Base-by-base conservation (phyloP, 2,329 filamentous ascomycete species). In the Macroventuria anomochaeta region DNA sequence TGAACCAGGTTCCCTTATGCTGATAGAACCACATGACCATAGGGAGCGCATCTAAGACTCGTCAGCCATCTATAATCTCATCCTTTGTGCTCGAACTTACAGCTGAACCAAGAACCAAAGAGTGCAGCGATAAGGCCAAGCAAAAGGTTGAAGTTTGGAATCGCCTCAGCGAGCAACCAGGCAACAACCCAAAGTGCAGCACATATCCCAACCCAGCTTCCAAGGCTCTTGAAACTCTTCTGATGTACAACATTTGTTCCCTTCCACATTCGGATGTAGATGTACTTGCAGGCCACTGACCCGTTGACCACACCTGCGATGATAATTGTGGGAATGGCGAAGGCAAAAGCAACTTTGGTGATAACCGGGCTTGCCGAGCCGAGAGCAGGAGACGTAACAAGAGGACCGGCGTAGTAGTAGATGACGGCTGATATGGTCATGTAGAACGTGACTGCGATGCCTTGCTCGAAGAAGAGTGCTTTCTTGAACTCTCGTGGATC, bases 261-360 rank as follows among this genome's bases (percentile, higher is more conserved):
- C 17, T 80, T 76, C 76, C 88, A 89, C 7, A 87, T 68, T 25
- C 87, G 83, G 3, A 84, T 75, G 64, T 88, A 90, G 53, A 89
- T 77, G 62, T 87, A 87, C 65, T 88, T 88, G 48, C 80, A 80
- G 2, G 85, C 85, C 2, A 90, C 83, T 54, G 87, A 84, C 11
- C 83, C 86, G 67, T 88, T 87, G 58, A 91, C 87, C 6, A 89
- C 86, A 46, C 88, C 88, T 0, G 87, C 85, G 42, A 91, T 84
- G 40, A 90, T 77, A 53, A 90, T 90, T 2, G 88, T 90, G 12
- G 87, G 87, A 2, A 88, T 79, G 0, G 88, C 88, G 54, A 90
- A 77, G 20, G 85, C 87, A 74, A 85, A 90, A 11, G 87, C 86
- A 10, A 88, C 75, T 66, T 89, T 89, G 18, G 82, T 79, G 39